A percentile compares a stretch with the other conserved stretches of the same genome.
Evolutionary conservation across 495 filamentous ascomycete genomes (phyloP).

Genomic region (Tuber indicum): DNA sequence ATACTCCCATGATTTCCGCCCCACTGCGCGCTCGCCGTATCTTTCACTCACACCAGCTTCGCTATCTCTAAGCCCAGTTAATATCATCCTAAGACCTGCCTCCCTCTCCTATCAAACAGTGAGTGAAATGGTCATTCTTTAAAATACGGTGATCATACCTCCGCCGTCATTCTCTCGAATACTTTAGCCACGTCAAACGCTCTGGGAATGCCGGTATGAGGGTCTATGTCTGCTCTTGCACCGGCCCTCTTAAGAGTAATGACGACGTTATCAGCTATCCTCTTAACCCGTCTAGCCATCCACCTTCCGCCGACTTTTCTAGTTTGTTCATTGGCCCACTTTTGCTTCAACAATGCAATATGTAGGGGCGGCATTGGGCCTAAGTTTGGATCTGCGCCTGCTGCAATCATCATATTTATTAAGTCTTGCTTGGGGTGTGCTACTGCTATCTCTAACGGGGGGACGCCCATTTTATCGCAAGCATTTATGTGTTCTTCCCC

Average conservation of each 20-base stretch:
- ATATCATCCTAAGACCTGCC: neutral
- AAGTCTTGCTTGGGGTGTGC: neutral
- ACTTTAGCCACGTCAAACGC: neutral
- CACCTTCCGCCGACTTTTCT: neutral
- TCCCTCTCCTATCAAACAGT: neutral
- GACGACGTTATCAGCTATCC: neutral
- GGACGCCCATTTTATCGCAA: neutral
- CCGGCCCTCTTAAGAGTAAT: neutral
- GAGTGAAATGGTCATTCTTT: neutral
- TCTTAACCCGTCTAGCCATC: neutral
- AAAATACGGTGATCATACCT: neutral
- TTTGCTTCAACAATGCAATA: neutral
- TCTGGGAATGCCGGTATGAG: neutral
- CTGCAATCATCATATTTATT: neutral
- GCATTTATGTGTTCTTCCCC: neutral
- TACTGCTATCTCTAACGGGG: neutral
- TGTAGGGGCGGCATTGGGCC: neutral
- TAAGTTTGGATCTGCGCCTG: neutral
- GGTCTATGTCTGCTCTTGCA: neutral
- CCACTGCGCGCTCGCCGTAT: neutral
- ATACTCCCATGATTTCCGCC: neutral
- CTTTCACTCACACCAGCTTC: neutral
- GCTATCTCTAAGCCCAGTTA: neutral
- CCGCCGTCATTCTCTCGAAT: neutral
- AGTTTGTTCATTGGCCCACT: neutral